Evolutionary conservation across 1,284 basidiomycete genomes (phyloP).

Genomic region (Fomitopsis schrenkii): DNA sequence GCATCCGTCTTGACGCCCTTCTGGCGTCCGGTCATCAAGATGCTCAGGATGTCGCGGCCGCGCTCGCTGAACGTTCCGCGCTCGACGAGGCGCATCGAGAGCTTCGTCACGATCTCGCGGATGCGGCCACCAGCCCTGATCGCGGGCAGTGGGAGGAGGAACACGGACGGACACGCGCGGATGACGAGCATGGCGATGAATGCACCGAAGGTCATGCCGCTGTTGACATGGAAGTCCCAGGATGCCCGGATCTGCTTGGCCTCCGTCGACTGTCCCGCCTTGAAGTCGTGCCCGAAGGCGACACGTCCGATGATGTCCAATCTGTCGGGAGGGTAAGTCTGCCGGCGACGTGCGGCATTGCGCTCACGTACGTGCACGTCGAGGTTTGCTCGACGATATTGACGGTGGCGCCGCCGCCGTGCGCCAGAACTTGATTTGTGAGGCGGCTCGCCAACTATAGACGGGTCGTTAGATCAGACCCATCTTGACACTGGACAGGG

Average conservation of each 20-base stretch:
- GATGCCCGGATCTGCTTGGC: slow-evolving; percentile 20
- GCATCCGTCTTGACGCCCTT: slow-evolving; percentile 9
- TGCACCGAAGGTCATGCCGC: slow-evolving; percentile 17
- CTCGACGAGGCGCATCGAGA: slow-evolving; percentile 18
- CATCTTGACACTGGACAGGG: neutral
- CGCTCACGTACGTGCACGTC: slow-evolving; percentile 18
- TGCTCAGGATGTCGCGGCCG: slow-evolving; percentile 21
- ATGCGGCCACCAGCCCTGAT: slow-evolving; percentile 22
- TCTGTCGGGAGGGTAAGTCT: slow-evolving; percentile 5
- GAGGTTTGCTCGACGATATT: slow-evolving; percentile 23
- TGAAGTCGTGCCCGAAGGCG: slow-evolving; percentile 24
- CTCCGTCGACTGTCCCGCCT: slow-evolving; percentile 18
- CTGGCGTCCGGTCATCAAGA: slow-evolving; percentile 17
- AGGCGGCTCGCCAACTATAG: slow-evolving; percentile 22
- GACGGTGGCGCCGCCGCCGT: slow-evolving; percentile 20
- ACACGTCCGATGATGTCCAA: slow-evolving; percentile 25
- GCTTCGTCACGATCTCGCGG: slow-evolving; percentile 20
- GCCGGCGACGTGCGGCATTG: neutral
- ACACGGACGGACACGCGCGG: slow-evolving; percentile 18
- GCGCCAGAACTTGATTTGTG: slow-evolving; percentile 20
- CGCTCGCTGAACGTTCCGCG: slow-evolving; percentile 16
- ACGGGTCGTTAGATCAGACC: neutral
- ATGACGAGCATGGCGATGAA: slow-evolving; percentile 25
- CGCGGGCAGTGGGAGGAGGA: slow-evolving; percentile 17
- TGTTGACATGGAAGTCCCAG: slow-evolving; percentile 21